Evolutionary conservation across 805 yeast species (phyloP).

Genomic region (Scheffersomyces ergatensis): DNA sequence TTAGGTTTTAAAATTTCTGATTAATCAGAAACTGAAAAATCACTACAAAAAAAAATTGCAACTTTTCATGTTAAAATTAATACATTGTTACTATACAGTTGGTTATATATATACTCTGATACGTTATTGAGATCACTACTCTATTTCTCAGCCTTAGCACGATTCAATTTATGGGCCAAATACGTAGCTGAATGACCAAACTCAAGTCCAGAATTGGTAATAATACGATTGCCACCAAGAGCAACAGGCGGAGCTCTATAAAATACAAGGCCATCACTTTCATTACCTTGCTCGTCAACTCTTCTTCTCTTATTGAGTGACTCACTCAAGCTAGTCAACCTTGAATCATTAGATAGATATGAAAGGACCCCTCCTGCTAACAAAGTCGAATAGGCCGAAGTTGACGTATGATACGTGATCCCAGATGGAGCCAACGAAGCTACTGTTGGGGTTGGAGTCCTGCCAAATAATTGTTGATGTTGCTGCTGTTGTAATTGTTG

Average conservation of each 20-base stretch:
- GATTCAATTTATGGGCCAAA: conserved; percentile 49
- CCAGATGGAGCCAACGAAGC: conserved; percentile 8
- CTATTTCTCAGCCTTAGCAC: neutral
- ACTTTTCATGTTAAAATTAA: no score
- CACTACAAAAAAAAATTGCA: no score
- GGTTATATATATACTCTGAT: no score
- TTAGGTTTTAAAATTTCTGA: no score
- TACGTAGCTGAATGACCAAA: conserved; percentile 75
- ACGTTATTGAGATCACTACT: no score
- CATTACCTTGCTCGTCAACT: conserved; percentile 10
- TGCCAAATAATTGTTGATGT: conserved; percentile 11
- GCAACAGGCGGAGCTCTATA: conserved; percentile 65
- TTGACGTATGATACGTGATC: conserved; percentile 23
- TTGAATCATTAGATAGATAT: conserved; percentile 14
- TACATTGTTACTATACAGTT: no score
- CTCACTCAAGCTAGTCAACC: conserved; percentile 18
- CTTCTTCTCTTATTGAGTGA: conserved; percentile 22
- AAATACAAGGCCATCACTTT: conserved; percentile 46
- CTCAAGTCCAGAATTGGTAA: conserved; percentile 22
- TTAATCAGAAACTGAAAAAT: no score
- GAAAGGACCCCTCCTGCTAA: conserved; percentile 39
- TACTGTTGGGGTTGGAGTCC: conserved; percentile 12
- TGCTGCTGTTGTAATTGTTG: conserved; percentile 16
- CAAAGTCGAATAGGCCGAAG: conserved; percentile 34
- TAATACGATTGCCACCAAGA: conserved; percentile 18